phyloP scores from a whole-genome alignment of 73 alveolate species.

The Stentor coeruleus region DNA sequence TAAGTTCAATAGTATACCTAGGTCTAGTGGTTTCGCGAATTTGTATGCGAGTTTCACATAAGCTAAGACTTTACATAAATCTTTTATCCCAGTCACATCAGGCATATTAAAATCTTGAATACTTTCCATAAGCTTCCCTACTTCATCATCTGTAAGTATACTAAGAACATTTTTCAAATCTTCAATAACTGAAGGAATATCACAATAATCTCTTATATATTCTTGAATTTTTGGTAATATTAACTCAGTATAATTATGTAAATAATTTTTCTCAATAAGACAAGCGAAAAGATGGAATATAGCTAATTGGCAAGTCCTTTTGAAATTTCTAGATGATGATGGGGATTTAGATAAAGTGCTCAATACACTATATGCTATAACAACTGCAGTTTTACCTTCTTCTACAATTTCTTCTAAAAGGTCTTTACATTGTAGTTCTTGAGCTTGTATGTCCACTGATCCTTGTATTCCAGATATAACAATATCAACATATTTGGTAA shows the following conservation, averaged over 20 bases:
- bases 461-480: not conserved
- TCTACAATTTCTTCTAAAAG: not conserved
- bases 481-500: not conserved
- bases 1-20: not conserved
- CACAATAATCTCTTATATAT: not conserved
- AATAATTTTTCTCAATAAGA: not conserved
- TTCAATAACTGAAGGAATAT: conserved; percentile 20
- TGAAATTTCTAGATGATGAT: not conserved
- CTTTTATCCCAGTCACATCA: not conserved
- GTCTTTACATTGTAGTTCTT: not conserved
- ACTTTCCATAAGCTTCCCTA: not conserved
- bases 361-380: no score
- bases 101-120: not conserved
- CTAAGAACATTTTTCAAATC: not conserved
- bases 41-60: not conserved
- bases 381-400: no score
- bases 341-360: no score
- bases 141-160: not conserved
- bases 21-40: not conserved
- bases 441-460: not conserved
- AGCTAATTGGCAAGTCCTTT: conserved; percentile 3
- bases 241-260: not conserved
- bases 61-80: not conserved
- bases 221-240: not conserved
- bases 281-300: not conserved